phyloP scores from a whole-genome alignment of 2,329 filamentous ascomycete genomes.

The Phialemoniopsis sp. region DNA sequence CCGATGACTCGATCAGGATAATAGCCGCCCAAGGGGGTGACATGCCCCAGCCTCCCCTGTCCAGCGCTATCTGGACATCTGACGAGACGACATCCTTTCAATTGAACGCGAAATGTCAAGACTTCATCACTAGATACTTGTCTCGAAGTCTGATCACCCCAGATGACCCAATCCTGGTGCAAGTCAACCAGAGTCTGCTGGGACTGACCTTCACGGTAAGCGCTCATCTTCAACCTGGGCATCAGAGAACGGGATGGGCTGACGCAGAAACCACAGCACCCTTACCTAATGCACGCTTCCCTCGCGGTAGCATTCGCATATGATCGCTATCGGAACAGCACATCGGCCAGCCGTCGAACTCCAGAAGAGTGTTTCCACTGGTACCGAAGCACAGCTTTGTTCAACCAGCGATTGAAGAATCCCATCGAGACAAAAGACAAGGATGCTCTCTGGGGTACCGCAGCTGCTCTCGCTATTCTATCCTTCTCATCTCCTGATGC shows the following conservation, averaged over 20 bases:
- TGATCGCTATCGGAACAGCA: slow-evolving; percentile 23
- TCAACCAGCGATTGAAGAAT: slow-evolving; percentile 28
- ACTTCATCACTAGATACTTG: slow-evolving; percentile 4
- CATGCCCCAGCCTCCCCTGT: not conserved
- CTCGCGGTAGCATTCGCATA: slow-evolving; percentile 36
- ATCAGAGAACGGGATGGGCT: too few relatives aligned
- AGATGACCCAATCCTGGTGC: not conserved
- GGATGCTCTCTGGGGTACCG: slow-evolving; percentile 42
- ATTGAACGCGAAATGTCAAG: slow-evolving; percentile 2
- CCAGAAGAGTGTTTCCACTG: slow-evolving; percentile 38
- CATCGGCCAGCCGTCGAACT: slow-evolving; percentile 15
- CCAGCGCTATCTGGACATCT: slow-evolving; percentile 25
- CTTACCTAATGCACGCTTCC: slow-evolving; percentile 40
- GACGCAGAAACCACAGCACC: slow-evolving; percentile 21
- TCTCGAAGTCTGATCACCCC: slow-evolving; percentile 2
- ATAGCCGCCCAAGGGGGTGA: slow-evolving; percentile 1
- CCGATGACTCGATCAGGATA: slow-evolving; percentile 9
- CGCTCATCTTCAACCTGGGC: slow-evolving; percentile 3
- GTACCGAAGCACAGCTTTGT: slow-evolving; percentile 31
- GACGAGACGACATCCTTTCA: slow-evolving; percentile 7
- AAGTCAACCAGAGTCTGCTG: slow-evolving; percentile 20
- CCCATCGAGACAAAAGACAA: slow-evolving; percentile 27
- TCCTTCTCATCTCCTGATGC: slow-evolving; percentile 34
- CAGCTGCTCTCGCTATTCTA: slow-evolving; percentile 33
- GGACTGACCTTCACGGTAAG: slow-evolving; percentile 30